Conservation (phyloP, 169 alveolate genomes). For the Cryptosporidium sp. region DNA sequence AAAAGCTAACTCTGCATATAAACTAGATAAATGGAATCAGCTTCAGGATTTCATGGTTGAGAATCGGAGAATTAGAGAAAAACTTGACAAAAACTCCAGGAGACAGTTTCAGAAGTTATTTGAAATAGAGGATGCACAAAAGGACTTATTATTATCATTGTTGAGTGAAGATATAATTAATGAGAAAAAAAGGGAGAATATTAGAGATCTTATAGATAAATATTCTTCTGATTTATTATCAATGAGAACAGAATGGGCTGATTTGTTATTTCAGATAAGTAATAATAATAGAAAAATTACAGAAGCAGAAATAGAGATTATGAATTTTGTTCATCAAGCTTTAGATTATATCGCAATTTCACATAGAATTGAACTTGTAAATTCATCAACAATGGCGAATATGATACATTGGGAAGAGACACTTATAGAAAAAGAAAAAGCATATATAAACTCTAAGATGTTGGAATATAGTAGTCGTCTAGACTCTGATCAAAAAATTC, state of each 20-base stretch:
- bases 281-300: conserved; percentile 60
- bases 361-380: conserved; percentile 56
- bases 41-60: conserved; percentile 30
- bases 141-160: conserved; percentile 1
- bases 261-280: conserved; percentile 57
- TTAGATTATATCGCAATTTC: conserved; percentile 68
- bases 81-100: conserved; percentile 50
- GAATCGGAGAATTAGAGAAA: conserved; percentile 60
- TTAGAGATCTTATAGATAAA: conserved; percentile 44
- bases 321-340: conserved; percentile 66
- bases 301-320: conserved; percentile 51
- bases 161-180: conserved; percentile 4
- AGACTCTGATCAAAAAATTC: conserved; percentile 47
- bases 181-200: conserved; percentile 23
- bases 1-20: conserved; percentile 14
- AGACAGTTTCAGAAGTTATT: conserved; percentile 38
- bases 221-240: conserved; percentile 52
- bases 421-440: conserved; percentile 18
- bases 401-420: conserved; percentile 64
- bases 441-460: conserved; percentile 32
- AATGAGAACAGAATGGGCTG: conserved; percentile 74
- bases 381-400: conserved; percentile 43
- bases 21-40: conserved; percentile 66
- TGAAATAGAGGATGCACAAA: conserved; percentile 50
- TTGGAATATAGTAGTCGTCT: conserved; percentile 54